Percentiles rank a stretch among this genome's conserved stretches.
Conservation (phyloP, 2,329 filamentous ascomycete genomes). For the Cladosporium sp. region DNA sequence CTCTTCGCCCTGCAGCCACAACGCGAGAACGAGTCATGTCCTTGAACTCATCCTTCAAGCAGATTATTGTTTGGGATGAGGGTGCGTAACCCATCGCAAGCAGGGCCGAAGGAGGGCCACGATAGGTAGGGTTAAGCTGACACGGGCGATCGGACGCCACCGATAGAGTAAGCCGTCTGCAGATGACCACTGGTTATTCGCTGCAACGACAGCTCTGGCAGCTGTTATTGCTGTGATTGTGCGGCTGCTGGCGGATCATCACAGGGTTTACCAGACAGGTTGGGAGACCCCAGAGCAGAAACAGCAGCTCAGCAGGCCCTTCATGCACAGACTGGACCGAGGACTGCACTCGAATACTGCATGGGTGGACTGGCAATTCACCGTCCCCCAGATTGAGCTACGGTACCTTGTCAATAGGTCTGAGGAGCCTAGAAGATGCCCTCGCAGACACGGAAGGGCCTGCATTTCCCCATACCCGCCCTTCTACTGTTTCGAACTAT, state of each 20-base stretch:
- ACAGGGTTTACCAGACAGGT: neutral
- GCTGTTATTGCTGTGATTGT: neutral
- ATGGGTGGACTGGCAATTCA: neutral
- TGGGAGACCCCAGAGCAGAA: neutral
- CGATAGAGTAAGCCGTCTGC: conserved; percentile 1
- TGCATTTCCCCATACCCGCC: neutral
- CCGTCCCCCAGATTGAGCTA: too few relatives aligned
- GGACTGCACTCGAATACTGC: neutral
- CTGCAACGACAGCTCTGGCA: neutral
- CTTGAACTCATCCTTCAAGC: neutral
- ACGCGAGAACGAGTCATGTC: neutral
- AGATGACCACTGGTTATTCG: conserved; percentile 4
- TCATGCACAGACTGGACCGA: neutral
- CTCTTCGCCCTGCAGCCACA: neutral
- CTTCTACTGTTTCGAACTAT: neutral
- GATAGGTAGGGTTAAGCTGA: neutral
- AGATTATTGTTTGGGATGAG: neutral
- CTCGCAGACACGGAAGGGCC: neutral
- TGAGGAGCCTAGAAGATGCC: neutral
- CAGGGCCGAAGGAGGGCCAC: too few relatives aligned
- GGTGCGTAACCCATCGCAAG: neutral
- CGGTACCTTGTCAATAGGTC: too few relatives aligned
- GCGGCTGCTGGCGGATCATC: conserved; percentile 1
- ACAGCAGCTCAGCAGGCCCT: neutral
- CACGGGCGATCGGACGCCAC: conserved; percentile 4